Base-by-base conservation (phyloP, 2,329 filamentous ascomycete genomes). In the Diaporthe sp. region DNA sequence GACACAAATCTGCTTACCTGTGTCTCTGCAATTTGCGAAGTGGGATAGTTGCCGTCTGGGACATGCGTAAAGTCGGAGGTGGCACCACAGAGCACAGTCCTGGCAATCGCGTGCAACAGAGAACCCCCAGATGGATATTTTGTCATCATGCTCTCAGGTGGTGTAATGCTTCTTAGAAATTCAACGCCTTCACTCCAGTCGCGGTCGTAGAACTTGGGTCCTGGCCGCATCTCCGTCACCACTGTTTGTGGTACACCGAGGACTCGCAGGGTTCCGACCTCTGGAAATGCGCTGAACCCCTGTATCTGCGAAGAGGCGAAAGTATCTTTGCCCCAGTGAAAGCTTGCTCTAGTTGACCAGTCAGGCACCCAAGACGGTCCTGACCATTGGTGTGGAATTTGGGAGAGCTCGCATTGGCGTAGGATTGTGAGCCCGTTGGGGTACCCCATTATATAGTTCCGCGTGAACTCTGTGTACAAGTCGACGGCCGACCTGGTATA, bases 361-460 rank as follows among this genome's bases (percentile, higher is more conserved):
- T 45, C 40, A 64, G 60, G 60, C 17, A 64, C 60, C 60, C 40
- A 64, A 22, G 60, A 64, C 38, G 40, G 25, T 1, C 60, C 60
- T 30, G 25, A 22, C 38, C 60, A 45, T 22, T 10, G 4, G 8
- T 2, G 15, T 8, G n/a, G 3, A 30, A n/a, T 0, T 0, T 66
- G 42, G 10, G 40, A 40, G 2, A 42, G 1, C 30, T 61, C 58
- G n/a, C 38, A 61, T 3, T 61, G 58, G 38, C 8, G 1, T 2
- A 61, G 8, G 6, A 61, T 42, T 42, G 58, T 42, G 13, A 42
- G 58, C 1, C 38, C 58, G 2, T 61, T 42, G n/a, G 58, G n/a
- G 3, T 42, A 15, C 22, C 4, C 8, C 4, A 0, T n/a, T 9
- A 58, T 58, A 17, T 6, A 58, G 2, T 25, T 38, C 13, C 38